These are phyloP conservation scores for Synura sp. DNA, from an alignment of 352 stramenopile genomes.

Conservation along the genomic window DNA sequence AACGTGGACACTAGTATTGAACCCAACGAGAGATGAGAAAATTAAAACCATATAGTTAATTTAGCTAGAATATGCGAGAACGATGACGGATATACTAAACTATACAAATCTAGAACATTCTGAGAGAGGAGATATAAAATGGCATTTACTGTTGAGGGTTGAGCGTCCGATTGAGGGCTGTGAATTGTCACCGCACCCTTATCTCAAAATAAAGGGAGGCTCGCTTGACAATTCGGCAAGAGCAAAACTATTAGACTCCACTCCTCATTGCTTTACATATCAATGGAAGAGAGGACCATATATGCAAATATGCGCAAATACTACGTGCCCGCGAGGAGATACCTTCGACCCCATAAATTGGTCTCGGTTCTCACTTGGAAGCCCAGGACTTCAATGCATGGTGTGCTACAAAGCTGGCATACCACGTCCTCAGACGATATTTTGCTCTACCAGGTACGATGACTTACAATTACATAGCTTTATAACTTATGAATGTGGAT, in stretches of 20 bases:
- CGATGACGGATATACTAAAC: no score
- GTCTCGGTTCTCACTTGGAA: background rate
- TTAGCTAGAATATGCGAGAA: no score
- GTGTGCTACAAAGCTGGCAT: background rate
- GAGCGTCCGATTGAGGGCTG: conserved; percentile 11
- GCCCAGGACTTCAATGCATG: background rate
- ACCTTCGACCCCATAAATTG: background rate
- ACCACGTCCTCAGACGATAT: background rate
- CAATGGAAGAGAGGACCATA: background rate
- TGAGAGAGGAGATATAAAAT: background rate
- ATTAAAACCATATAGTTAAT: no score
- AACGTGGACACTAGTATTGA: no score
- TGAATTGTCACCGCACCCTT: background rate
- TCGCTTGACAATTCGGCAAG: background rate
- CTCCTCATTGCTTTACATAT: background rate
- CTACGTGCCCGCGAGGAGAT: background rate
- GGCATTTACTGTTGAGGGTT: background rate
- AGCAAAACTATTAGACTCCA: background rate
- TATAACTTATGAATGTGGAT: background rate
- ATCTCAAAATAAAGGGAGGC: background rate
- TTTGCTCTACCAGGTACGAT: conserved; percentile 13
- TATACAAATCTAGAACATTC: no score
- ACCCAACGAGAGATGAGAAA: no score
- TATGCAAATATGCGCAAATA: background rate
- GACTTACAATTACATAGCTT: background rate